phyloP scores from a whole-genome alignment of 305 asterid genomes.

The Fraxinus angustifolia region DNA sequence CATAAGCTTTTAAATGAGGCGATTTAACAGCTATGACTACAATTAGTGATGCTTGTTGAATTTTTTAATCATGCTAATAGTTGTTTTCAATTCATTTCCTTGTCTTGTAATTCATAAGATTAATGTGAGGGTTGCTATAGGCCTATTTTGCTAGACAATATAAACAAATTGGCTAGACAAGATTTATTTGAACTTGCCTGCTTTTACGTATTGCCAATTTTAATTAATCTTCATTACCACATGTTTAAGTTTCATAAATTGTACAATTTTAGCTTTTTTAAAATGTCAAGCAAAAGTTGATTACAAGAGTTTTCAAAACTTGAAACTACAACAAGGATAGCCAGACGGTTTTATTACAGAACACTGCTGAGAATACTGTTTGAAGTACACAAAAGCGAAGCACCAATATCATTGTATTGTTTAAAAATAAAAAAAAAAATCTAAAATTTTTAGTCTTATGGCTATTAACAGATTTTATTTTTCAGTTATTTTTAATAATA shows the following conservation, averaged over 20 bases:
- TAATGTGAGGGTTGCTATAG: not conserved
- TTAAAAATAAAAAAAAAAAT: too few species aligned
- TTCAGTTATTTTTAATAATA: not conserved
- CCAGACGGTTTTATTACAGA: not conserved
- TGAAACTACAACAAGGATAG: not conserved
- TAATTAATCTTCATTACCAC: not conserved
- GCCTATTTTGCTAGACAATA: not conserved
- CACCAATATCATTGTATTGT: not conserved
- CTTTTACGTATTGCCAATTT: not conserved
- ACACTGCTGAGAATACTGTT: not conserved
- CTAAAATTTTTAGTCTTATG: not conserved
- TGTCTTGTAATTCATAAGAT: too few species aligned
- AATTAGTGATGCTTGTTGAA: not conserved
- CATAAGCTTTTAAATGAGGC: too few species aligned
- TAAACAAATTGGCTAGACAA: not conserved
- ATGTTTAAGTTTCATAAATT: not conserved
- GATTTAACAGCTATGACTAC: too few species aligned
- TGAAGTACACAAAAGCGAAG: not conserved
- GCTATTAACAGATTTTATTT: not conserved
- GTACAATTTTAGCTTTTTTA: not conserved
- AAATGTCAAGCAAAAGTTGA: not conserved
- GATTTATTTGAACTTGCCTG: not conserved
- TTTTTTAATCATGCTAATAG: too few species aligned
- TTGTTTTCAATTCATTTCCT: too few species aligned
- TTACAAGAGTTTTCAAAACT: not conserved